A percentile compares a stretch with the other conserved stretches of the same genome.
Conservation (phyloP, 2,329 filamentous ascomycete genomes). For the Stromatinia cepivora region DNA sequence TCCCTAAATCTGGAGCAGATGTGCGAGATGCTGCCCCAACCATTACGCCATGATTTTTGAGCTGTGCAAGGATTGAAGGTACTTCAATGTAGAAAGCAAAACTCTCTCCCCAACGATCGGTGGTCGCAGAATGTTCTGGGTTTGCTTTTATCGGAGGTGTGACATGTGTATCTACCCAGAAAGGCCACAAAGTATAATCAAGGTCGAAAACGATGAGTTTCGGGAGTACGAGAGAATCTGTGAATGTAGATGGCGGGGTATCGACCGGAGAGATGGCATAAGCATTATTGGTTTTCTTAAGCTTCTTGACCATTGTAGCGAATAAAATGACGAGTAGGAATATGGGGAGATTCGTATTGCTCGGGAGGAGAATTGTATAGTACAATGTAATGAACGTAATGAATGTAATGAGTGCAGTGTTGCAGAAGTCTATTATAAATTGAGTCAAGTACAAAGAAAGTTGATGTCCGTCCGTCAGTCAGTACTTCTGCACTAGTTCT, state of each 20-base stretch:
- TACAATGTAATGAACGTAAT: not conserved
- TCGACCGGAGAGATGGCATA: slow-evolving; percentile 22
- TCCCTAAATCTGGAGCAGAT: slow-evolving; percentile 72
- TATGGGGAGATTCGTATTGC: slow-evolving; percentile 6
- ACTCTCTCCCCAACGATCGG: slow-evolving; percentile 61
- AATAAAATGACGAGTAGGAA: slow-evolving; percentile 20
- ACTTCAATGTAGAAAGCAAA: slow-evolving; percentile 73
- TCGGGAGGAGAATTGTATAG: not conserved
- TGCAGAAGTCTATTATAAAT: not conserved
- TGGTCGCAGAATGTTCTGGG: slow-evolving; percentile 45
- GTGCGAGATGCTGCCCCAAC: slow-evolving; percentile 82
- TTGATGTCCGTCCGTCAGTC: not conserved
- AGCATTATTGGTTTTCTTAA: slow-evolving; percentile 26
- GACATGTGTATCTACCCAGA: slow-evolving; percentile 96
- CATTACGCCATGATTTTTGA: slow-evolving; percentile 47
- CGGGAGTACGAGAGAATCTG: slow-evolving; percentile 41
- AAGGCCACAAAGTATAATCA: slow-evolving; percentile 98
- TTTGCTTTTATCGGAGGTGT: slow-evolving; percentile 65
- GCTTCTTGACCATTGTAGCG: slow-evolving; percentile 35
- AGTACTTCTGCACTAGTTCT: not conserved
- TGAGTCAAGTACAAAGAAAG: not conserved
- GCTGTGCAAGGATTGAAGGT: slow-evolving; percentile 62
- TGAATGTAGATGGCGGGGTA: slow-evolving; percentile 35
- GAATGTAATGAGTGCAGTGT: not conserved
- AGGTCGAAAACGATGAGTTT: slow-evolving; percentile 88